Conservation (phyloP, 208 protist species). For the Spongospora subterranea region DNA sequence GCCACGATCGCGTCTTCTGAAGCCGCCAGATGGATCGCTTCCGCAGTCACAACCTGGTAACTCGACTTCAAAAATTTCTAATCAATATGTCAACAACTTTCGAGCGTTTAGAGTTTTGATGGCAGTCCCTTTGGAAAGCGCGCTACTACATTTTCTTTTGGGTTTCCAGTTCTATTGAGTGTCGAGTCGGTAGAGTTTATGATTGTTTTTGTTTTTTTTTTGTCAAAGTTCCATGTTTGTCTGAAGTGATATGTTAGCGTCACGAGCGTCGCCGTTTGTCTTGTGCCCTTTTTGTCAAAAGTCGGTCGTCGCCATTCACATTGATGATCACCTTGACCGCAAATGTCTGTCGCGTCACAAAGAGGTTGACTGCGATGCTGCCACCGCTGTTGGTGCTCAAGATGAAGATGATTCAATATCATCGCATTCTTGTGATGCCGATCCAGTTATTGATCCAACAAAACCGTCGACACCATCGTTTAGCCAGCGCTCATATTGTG, state of each 20-base stretch:
- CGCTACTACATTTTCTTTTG: conserved; percentile 41
- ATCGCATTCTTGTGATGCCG: neutral
- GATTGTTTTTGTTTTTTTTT: too few relatives aligned
- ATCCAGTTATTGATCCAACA: neutral
- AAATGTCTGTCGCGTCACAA: neutral
- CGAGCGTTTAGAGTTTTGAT: too few relatives aligned
- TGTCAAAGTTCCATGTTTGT: too few relatives aligned
- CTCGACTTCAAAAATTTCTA: too few relatives aligned
- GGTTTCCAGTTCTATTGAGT: too few relatives aligned
- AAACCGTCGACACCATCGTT: neutral
- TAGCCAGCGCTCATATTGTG: neutral
- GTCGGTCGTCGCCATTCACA: neutral
- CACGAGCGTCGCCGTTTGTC: neutral
- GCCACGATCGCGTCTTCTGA: too few relatives aligned
- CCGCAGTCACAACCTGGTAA: too few relatives aligned
- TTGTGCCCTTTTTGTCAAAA: neutral
- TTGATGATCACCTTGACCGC: conserved; percentile 5
- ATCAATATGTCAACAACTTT: too few relatives aligned
- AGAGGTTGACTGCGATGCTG: neutral
- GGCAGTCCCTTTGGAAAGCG: too few relatives aligned
- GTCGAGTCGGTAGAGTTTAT: too few relatives aligned
- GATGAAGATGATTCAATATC: neutral
- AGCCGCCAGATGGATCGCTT: too few relatives aligned
- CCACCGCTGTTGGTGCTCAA: neutral
- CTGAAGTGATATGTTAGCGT: too few relatives aligned